Evolutionary conservation across 2,329 filamentous ascomycete species (phyloP).

Genomic region (Colletotrichum sojae): DNA sequence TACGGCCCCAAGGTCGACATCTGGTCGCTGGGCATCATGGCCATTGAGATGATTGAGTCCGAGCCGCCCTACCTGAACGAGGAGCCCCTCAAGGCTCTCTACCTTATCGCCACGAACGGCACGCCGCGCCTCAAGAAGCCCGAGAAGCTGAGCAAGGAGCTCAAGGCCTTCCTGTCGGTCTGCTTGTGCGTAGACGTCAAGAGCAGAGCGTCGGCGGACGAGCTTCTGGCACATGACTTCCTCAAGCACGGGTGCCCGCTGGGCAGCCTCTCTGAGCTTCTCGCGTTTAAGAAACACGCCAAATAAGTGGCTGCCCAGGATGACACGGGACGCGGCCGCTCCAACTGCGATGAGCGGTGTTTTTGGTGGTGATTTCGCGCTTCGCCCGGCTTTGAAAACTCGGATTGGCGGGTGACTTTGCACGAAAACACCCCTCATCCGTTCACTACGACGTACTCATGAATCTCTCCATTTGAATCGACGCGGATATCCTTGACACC

Average conservation of each 20-base stretch:
- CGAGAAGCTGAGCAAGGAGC: constrained; percentile 96
- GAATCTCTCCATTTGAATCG: constrained; percentile 33
- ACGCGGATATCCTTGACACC: constrained; percentile 39
- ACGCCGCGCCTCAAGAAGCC: constrained; percentile 98
- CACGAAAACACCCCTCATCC: constrained; percentile 13
- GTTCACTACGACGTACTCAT: constrained; percentile 35
- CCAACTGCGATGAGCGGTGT: constrained; percentile 12
- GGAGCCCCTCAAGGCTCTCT: constrained; percentile 96
- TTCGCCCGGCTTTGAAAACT: constrained; percentile 1
- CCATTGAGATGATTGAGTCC: constrained; percentile 99
- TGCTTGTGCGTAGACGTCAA: constrained; percentile 98
- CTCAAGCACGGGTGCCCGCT: constrained; percentile 91
- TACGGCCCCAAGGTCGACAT: constrained; percentile 99
- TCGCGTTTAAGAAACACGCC: constrained; percentile 86
- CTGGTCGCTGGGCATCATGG: constrained; percentile 99
- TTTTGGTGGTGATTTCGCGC: constrained; percentile 3
- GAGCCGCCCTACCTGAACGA: constrained; percentile 98
- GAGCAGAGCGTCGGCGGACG: constrained; percentile 90
- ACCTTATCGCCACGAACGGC: constrained; percentile 97
- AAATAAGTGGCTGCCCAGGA: constrained; percentile 60
- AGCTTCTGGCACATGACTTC: constrained; percentile 94
- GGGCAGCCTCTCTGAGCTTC: constrained; percentile 85
- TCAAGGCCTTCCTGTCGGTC: constrained; percentile 96
- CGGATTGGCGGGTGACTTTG: constrained; percentile 4
- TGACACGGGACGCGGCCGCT: not conserved